Percentiles rank a stretch among this genome's conserved stretches.
These are phyloP conservation scores for Acanthamoeba divionensis DNA, from an alignment of 208 protist species.

Conservation along the genomic window DNA sequence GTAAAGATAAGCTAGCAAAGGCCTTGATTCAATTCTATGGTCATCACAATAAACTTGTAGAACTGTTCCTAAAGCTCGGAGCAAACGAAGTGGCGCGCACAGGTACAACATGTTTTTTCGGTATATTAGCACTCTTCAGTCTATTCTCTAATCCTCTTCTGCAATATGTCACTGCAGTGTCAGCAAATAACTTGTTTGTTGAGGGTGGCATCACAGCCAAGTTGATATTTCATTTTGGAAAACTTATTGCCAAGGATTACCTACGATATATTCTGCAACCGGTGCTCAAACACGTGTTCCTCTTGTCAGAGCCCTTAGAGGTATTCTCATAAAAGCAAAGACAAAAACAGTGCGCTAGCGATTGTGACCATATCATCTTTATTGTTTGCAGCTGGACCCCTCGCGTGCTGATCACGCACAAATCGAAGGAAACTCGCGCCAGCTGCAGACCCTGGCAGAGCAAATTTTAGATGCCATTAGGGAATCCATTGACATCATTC, in stretches of 20 bases:
- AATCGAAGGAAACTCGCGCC: background rate
- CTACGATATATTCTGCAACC: conserved; percentile 16
- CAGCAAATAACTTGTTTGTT: conserved; percentile 42
- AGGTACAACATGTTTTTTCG: background rate
- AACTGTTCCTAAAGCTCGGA: background rate
- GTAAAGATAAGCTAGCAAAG: conserved; percentile 14
- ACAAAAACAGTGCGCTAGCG: background rate
- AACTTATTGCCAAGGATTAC: conserved; percentile 11
- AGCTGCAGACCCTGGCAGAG: conserved; percentile 24
- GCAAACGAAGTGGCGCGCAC: conserved; percentile 36
- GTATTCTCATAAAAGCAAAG: background rate
- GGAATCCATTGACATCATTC: background rate
- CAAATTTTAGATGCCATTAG: conserved; percentile 22
- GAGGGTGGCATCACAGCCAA: conserved; percentile 39
- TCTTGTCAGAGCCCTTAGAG: conserved; percentile 12
- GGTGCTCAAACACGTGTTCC: background rate
- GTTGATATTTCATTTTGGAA: conserved; percentile 5
- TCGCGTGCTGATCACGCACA: background rate
- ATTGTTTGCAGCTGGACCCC: conserved; percentile 14
- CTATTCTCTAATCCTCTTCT: background rate
- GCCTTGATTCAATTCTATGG: conserved; percentile 3
- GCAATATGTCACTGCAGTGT: background rate
- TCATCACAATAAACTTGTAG: background rate
- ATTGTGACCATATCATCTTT: background rate
- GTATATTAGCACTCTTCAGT: background rate